Conservation (phyloP, 176 grass and related monocot genomes). For the Avena sativa region DNA sequence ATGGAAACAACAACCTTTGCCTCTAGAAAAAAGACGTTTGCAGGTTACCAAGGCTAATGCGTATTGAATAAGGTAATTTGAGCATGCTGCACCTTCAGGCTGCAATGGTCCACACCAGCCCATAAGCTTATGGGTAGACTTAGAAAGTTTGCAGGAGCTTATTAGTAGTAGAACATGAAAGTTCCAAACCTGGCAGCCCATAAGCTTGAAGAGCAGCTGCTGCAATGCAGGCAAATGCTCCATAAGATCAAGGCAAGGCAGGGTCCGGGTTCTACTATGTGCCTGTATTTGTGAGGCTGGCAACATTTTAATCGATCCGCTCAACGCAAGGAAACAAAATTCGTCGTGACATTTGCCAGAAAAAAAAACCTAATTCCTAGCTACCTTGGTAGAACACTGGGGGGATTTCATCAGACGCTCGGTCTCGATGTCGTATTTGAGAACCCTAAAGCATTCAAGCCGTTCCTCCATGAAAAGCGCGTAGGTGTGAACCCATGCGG, state of each 20-base stretch:
- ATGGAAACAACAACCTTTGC: neutral
- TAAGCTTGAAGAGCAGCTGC: conserved; percentile 83
- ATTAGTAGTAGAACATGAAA: neutral
- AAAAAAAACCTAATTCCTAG: neutral
- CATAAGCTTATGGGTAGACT: neutral
- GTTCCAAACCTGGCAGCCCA: conserved; percentile 74
- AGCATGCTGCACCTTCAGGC: conserved; percentile 92
- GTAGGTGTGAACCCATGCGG: conserved; percentile 89
- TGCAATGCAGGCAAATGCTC: conserved; percentile 94
- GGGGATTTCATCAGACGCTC: conserved; percentile 72
- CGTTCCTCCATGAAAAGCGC: conserved; percentile 86
- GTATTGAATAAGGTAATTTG: conserved; percentile 84
- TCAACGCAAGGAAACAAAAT: neutral
- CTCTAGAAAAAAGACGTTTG: neutral
- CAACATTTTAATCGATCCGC: neutral
- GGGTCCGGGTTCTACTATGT: conserved; percentile 81
- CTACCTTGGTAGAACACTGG: conserved; percentile 57
- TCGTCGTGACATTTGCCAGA: neutral
- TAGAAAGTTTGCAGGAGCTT: neutral
- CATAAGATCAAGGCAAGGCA: conserved; percentile 72
- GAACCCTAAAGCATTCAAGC: conserved; percentile 75
- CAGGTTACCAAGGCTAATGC: conserved; percentile 78
- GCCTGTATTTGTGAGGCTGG: conserved; percentile 48
- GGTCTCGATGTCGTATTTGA: conserved; percentile 91
- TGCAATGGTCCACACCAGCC: no score